Conservation (phyloP, 768 basidiomycete species). For the Termitomyces sp. region DNA sequence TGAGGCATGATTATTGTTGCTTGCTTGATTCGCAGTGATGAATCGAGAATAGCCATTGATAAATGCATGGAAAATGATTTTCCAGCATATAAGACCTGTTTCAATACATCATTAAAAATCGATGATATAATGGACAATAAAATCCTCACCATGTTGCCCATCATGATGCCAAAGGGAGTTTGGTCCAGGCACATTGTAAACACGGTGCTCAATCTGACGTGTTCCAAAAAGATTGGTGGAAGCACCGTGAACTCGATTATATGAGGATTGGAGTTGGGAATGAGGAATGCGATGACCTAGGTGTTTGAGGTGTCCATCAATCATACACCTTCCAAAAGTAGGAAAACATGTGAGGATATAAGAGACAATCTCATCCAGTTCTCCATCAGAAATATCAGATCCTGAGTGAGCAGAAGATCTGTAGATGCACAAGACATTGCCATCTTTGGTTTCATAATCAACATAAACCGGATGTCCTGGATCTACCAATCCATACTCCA, state of each 20-base stretch:
- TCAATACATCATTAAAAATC: too few relatives aligned
- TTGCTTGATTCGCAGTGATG: slow-evolving; percentile 28
- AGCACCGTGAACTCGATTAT: slow-evolving; percentile 19
- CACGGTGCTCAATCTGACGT: slow-evolving; percentile 19
- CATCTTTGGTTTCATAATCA: background rate
- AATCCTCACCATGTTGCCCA: slow-evolving; percentile 37
- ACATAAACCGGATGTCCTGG: background rate
- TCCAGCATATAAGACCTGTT: slow-evolving; percentile 23
- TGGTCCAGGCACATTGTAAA: slow-evolving; percentile 27
- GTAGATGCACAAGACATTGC: background rate
- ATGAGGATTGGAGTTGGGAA: slow-evolving; percentile 16
- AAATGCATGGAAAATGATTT: slow-evolving; percentile 32
- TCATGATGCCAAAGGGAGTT: slow-evolving; percentile 38
- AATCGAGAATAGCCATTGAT: slow-evolving; percentile 29
- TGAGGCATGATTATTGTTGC: slow-evolving; percentile 35
- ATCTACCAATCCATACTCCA: background rate
- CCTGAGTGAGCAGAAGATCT: background rate
- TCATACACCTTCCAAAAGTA: slow-evolving; percentile 7
- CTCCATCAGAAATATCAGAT: background rate
- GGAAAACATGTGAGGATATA: background rate
- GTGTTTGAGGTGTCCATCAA: slow-evolving; percentile 21
- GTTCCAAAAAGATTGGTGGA: slow-evolving; percentile 10
- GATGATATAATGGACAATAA: too few relatives aligned
- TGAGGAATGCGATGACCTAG: slow-evolving; percentile 15
- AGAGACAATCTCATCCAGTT: background rate